Evolutionary conservation across 805 yeast genomes (phyloP), one percentile per base, ranked within the genome.

Genomic region (Monosporozyma unispora): DNA sequence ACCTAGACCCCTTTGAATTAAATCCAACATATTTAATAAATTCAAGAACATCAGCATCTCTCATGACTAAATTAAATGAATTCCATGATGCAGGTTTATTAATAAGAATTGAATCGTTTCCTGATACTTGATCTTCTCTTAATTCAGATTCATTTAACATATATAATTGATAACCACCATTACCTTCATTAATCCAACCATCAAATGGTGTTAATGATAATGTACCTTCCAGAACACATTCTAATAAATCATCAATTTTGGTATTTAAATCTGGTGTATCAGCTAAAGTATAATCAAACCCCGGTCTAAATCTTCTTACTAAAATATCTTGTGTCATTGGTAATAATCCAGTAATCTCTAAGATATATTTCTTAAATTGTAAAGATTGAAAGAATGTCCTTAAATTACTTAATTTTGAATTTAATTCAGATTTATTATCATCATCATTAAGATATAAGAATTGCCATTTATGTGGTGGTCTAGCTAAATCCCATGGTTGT

Each of bases 391-490:
- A 70, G 52, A 90, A 75, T 8, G 70, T 60, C 2, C 82, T 78
- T 9, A 89, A 53, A 39, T 77, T 78, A 63, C 72, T 48, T 46
- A 57, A 44, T 71, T 77, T 14, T 8, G 23, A 22, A 28, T 16
- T 21, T 4, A 22, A 19, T 23, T 52, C 48, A 4, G 45, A 43
- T n/a, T 44, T 31, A 16, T 33, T 18, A 9, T 44, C 28, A 70
- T 59, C 21, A 57, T 56, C 18, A 47, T 49, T 39, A 11, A 65
- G 45, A 23, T 50, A 53, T 72, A 88, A 65, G 62, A 75, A 93
- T 53, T 96, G 72, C 70, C 89, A 90, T 63, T 93, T 88, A 62
- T 91, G 98, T 8, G 97, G 93, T 8, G 99, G 98, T 45, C 84
- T 78, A 0, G 97, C 93, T 39, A 89, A 74, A 53, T 84, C 82